Percentiles rank a stretch among this genome's conserved stretches.
These are phyloP conservation scores for Sporothrix pseudoabietina DNA, from an alignment of 2,329 filamentous ascomycete species.

Conservation along the genomic window DNA sequence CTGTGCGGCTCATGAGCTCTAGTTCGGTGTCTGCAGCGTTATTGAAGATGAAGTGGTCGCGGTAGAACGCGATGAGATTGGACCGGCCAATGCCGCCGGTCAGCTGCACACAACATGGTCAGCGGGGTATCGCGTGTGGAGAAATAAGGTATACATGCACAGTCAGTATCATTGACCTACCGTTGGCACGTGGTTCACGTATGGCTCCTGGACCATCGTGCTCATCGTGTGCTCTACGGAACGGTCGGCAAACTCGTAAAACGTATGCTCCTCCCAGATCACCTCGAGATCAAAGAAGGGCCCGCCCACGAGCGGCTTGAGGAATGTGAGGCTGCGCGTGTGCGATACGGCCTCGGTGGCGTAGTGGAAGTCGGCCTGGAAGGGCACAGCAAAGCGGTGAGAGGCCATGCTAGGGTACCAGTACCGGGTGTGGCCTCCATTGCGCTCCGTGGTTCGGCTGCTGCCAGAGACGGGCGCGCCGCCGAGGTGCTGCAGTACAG, in stretches of 20 bases:
- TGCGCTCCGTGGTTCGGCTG: background rate
- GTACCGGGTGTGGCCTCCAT: background rate
- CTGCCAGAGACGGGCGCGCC: background rate
- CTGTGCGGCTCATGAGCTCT: constrained; percentile 69
- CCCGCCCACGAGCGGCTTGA: constrained; percentile 64
- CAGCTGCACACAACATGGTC: no score
- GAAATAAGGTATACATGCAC: no score
- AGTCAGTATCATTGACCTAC: no score
- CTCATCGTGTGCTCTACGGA: constrained; percentile 73
- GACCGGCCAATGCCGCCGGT: constrained; percentile 66
- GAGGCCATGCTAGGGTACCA: background rate
- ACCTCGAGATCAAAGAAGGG: constrained; percentile 73
- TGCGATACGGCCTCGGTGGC: background rate
- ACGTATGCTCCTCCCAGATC: constrained; percentile 78
- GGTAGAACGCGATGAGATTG: constrained; percentile 60
- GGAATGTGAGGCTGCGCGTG: constrained; percentile 64
- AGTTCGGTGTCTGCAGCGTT: constrained; percentile 69
- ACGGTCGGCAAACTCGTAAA: constrained; percentile 68
- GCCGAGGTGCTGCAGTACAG: background rate
- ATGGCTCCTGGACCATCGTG: constrained; percentile 79
- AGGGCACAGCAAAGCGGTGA: background rate
- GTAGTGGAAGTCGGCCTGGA: background rate
- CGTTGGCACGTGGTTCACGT: constrained; percentile 71
- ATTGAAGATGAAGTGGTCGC: constrained; percentile 71
- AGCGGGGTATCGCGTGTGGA: no score